phyloP scores from a whole-genome alignment of 192 early-diverging fungal species.

The Coemansia sp. region DNA sequence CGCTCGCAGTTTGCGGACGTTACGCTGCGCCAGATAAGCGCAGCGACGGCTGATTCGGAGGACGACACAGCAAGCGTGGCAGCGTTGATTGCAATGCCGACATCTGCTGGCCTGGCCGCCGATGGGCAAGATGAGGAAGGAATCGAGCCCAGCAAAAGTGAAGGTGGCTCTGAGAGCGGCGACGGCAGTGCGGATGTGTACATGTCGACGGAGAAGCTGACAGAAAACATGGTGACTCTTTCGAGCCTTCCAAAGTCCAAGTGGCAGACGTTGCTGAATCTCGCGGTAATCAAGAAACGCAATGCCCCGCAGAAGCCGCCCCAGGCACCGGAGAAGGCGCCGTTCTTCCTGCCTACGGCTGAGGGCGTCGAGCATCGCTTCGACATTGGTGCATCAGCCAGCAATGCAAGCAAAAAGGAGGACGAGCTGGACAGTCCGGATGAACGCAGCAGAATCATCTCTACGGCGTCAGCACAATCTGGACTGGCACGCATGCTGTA shows the following conservation, averaged over 20 bases:
- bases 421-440: constrained; percentile 28
- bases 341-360: constrained; percentile 90
- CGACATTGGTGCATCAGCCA: constrained; percentile 42
- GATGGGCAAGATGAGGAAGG: constrained; percentile 31
- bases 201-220: constrained; percentile 59
- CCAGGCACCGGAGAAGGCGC: constrained; percentile 85
- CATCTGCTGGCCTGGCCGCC: constrained; percentile 55
- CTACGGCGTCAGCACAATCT: constrained; percentile 64
- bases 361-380: constrained; percentile 72
- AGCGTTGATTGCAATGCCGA: constrained; percentile 59
- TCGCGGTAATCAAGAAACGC: constrained; percentile 90
- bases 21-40: constrained; percentile 63
- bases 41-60: constrained; percentile 6
- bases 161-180: background rate
- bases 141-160: constrained; percentile 5
- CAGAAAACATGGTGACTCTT: constrained; percentile 84
- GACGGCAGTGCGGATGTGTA: constrained; percentile 17
- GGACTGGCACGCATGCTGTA: constrained; percentile 57
- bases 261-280: constrained; percentile 88
- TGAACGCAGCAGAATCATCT: constrained; percentile 22
- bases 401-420: constrained; percentile 37
- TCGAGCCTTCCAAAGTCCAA: constrained; percentile 78
- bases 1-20: constrained; percentile 75
- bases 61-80: constrained; percentile 43
- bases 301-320: constrained; percentile 89